Base-by-base conservation (phyloP, 2,329 filamentous ascomycete genomes). In the Sporothrix mexicana region DNA sequence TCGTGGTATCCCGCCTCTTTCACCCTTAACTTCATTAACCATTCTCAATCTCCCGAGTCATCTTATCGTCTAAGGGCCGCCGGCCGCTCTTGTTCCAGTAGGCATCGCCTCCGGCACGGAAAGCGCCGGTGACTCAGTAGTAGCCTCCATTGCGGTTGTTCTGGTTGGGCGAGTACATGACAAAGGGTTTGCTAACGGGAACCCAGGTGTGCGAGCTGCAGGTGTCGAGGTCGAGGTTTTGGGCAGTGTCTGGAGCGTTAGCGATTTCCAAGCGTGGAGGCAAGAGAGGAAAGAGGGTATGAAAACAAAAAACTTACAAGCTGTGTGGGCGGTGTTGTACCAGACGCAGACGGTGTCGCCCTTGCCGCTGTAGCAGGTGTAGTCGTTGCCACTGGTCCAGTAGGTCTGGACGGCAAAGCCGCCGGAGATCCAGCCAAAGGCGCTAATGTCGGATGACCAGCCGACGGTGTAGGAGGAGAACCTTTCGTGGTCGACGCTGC, bases 321-420 rank as follows among this genome's bases (percentile, higher is more conserved):
- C 51, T n/a, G 67, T 69, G 67, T 69, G 67, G 36, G 67, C 67
- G 7, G 67, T 57, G 67, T 69, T 69, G 67, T 69, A 69, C 67
- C 67, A 69, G 45, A 69, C 51, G 25, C 67, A 69, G 30, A 45
- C 67, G 2, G 67, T 69, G 4, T 69, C 67, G 51, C 67, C 67
- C 7, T 23, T 13, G 12, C 17, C 12, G 43, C 25, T 51, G 5
- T 45, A 20, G 20, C 67, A 69, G 49, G 9, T 17, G 67, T 69
- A 57, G 25, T 4, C 30, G 10, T 43, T 41, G 30, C 57, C 57
- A 17, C 30, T 61, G 25, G 25, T 6, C 57, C 57, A 61, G 3
- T 23, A 17, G 30, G 3, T 2, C 17, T 61, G 8, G 57, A 61
- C 57, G 30, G 12, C 5, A 61, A 61, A 61, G 3, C 30, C 57